Evolutionary conservation across 345 rosid species (phyloP), one percentile per base, ranked within the genome.

Genomic region (Aquilaria sinensis): DNA sequence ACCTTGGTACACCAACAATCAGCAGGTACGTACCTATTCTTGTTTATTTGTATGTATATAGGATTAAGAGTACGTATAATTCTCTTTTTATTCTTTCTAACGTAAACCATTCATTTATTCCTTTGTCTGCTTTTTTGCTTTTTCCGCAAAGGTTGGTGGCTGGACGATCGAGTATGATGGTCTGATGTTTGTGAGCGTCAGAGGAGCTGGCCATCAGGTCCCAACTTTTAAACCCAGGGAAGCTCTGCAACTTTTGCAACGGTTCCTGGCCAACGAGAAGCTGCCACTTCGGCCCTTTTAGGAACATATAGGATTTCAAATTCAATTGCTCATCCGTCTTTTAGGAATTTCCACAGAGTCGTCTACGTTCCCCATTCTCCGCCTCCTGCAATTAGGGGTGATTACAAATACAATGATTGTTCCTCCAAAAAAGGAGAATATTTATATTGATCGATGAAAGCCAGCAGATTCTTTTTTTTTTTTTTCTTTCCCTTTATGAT

Each of bases 161-260:
- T 89, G 96, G 96, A 84, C 78, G 12, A 74, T 83, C 9, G 73
- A 64, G 48, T 88, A 88, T 50, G 91, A 85, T 10, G 88, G 96
- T 15, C 67, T 88, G 57, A 72, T 9, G 65, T 88, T 83, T 64
- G 88, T 85, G 45, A 85, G 85, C 12, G 51, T 88, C 23, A 80
- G 96, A 78, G 88, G 82, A 64, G 96, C 96, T 0, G 96, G 96
- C 45, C 92, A 88, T 58, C 77, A 83, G 69, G 96, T 88, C 70
- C 96, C 96, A 2, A 75, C 83, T 1, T 85, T 80, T 64, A 81
- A 81, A 65, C 93, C 96, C 41, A 72, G 55, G 78, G 74, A 70
- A 56, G 72, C 85, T 63, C 85, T 89, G 15, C 86, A 81, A 65
- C 73, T 84, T 31, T 47, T 86, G 65, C 55, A 52, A 23, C 91